Percentiles rank a stretch among this genome's conserved stretches.
Conservation (phyloP, 2,329 filamentous ascomycete genomes). For the Aspergillus oerlinghausenensis region DNA sequence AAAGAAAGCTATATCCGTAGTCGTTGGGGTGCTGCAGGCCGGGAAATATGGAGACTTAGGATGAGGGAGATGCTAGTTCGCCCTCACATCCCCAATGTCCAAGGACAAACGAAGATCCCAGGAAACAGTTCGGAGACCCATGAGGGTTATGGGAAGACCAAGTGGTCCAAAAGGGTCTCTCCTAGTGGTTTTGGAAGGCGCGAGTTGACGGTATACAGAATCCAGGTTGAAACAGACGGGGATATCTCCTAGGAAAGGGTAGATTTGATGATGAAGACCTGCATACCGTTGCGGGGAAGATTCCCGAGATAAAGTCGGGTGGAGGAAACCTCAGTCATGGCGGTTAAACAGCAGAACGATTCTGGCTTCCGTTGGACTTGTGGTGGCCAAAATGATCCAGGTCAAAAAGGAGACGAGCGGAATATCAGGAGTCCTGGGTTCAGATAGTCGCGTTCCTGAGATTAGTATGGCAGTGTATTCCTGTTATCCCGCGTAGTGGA, state of each 20-base stretch:
- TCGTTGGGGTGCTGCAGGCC: not conserved
- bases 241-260: constrained; percentile 17
- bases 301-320: constrained; percentile 97
- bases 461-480: constrained; percentile 1
- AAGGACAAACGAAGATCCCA: not conserved
- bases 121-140: constrained; percentile 3
- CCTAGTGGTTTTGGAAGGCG: constrained; percentile 3
- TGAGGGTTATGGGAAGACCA: constrained; percentile 6
- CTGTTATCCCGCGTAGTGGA: not conserved
- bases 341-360: constrained; percentile 13
- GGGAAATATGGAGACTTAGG: not conserved
- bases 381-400: not conserved
- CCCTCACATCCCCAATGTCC: not conserved
- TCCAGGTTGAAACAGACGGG: constrained; percentile 16
- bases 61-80: not conserved
- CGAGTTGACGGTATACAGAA: constrained; percentile 8
- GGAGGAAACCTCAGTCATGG: constrained; percentile 82
- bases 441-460: constrained; percentile 2
- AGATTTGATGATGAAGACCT: constrained; percentile 32
- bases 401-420: not conserved
- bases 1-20: constrained; percentile 10
- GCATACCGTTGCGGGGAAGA: constrained; percentile 89
- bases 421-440: constrained; percentile 2
- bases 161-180: constrained; percentile 14
- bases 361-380: constrained; percentile 1